Conservation (phyloP, 192 early-diverging fungal genomes). For the Gorgonomyces haynaldii region DNA sequence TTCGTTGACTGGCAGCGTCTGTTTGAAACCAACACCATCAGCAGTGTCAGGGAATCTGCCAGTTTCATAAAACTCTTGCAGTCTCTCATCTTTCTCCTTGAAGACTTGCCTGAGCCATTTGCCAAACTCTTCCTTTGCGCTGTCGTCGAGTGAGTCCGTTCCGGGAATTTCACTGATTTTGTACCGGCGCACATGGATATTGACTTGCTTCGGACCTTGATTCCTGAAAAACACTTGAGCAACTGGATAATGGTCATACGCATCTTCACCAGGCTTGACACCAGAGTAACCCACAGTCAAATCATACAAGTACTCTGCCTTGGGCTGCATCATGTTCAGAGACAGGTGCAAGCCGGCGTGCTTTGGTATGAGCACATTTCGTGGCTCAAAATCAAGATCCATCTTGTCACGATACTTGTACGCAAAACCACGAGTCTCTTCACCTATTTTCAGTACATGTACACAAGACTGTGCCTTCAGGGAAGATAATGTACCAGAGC, state of each 20-base stretch:
- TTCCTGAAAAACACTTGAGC: slow-evolving; percentile 61
- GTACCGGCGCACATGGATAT: slow-evolving; percentile 55
- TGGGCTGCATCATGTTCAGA: slow-evolving; percentile 48
- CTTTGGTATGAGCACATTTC: slow-evolving; percentile 70
- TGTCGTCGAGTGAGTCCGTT: neutral
- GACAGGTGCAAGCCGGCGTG: slow-evolving; percentile 64
- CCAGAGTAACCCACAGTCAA: slow-evolving; percentile 82
- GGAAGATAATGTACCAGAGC: slow-evolving; percentile 86
- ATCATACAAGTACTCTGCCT: slow-evolving; percentile 75
- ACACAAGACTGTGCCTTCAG: slow-evolving; percentile 88
- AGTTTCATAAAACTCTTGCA: slow-evolving; percentile 66
- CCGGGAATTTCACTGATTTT: slow-evolving; percentile 20
- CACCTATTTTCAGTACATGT: slow-evolving; percentile 58
- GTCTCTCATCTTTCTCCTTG: slow-evolving; percentile 71
- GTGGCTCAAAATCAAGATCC: slow-evolving; percentile 18
- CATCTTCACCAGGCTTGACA: slow-evolving; percentile 36
- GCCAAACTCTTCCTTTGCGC: slow-evolving; percentile 32
- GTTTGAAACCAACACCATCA: neutral
- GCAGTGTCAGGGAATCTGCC: slow-evolving; percentile 42
- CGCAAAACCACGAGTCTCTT: slow-evolving; percentile 41
- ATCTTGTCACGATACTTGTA: slow-evolving; percentile 22
- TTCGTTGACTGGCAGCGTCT: no score
- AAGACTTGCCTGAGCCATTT: slow-evolving; percentile 68
- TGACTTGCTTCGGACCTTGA: slow-evolving; percentile 62
- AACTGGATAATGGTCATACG: slow-evolving; percentile 73